A percentile compares a stretch with the other conserved stretches of the same genome.
Evolutionary conservation across 352 stramenopile genomes (phyloP).

Genomic region (Peronospora farinosa): DNA sequence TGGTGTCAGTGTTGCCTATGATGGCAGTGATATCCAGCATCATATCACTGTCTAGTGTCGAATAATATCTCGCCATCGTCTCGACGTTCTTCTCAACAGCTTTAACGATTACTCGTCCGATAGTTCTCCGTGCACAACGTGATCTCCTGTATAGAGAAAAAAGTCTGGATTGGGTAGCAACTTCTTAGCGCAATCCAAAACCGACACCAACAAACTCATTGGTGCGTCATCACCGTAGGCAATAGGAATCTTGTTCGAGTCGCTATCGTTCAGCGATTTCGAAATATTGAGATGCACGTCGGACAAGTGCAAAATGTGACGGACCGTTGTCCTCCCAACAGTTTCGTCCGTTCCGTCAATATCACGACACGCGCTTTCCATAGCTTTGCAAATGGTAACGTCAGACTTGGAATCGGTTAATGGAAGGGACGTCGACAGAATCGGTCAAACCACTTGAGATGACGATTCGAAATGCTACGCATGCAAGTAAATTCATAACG

Average conservation of each 20-base stretch:
- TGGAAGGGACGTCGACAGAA: slow-evolving; percentile 1
- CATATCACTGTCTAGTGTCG: slow-evolving; percentile 19
- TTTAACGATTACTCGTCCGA: slow-evolving; percentile 45
- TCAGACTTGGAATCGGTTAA: slow-evolving; percentile 1
- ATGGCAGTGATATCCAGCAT: slow-evolving; percentile 54
- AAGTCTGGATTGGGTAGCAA: slow-evolving; percentile 55
- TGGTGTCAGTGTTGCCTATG: slow-evolving; percentile 59
- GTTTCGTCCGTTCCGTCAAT: not conserved
- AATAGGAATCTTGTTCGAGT: slow-evolving; percentile 35
- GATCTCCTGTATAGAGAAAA: slow-evolving; percentile 72
- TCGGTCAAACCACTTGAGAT: slow-evolving; percentile 12
- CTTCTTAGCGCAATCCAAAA: slow-evolving; percentile 50
- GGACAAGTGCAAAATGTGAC: slow-evolving; percentile 72
- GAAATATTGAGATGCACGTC: slow-evolving; percentile 77
- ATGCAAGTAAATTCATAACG: slow-evolving; percentile 1
- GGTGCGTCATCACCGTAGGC: slow-evolving; percentile 46
- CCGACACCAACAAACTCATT: slow-evolving; percentile 47
- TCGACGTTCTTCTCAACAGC: slow-evolving; percentile 53
- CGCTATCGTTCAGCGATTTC: slow-evolving; percentile 28
- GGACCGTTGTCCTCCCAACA: not conserved
- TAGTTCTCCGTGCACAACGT: slow-evolving; percentile 51
- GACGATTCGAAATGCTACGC: slow-evolving; percentile 5
- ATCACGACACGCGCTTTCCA: not conserved
- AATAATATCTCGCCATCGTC: slow-evolving; percentile 55
- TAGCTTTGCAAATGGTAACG: not conserved